Percentiles rank a stretch among this genome's conserved stretches.
Conservation (phyloP, 2,329 filamentous ascomycete species). For the Cylindrodendrum hubeiense region DNA sequence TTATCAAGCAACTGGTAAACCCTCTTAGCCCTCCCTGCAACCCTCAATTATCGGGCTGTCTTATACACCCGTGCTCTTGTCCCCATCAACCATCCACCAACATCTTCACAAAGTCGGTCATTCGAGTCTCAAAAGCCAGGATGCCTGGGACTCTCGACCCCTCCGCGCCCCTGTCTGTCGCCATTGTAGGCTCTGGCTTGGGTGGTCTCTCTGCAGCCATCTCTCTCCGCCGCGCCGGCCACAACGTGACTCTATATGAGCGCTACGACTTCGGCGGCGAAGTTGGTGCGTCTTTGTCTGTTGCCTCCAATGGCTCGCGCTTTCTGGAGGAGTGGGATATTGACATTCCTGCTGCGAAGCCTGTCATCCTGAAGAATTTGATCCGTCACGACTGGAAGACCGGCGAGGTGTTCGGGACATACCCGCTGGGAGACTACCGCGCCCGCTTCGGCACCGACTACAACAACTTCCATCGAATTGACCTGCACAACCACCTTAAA, state of each 20-base stretch:
- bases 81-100: too few relatives aligned
- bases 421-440: slow-evolving; percentile 71
- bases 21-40: too few relatives aligned
- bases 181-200: slow-evolving; percentile 55
- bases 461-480: slow-evolving; percentile 74
- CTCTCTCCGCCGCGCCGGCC: slow-evolving; percentile 55
- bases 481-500: slow-evolving; percentile 73
- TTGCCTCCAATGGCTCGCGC: slow-evolving; percentile 73
- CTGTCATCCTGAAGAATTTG: slow-evolving; percentile 69
- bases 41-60: too few relatives aligned
- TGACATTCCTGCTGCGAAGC: slow-evolving; percentile 69
- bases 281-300: slow-evolving; percentile 72
- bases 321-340: slow-evolving; percentile 74
- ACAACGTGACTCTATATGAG: slow-evolving; percentile 69
- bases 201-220: slow-evolving; percentile 55
- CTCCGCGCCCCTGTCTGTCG: slow-evolving; percentile 46
- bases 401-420: slow-evolving; percentile 69
- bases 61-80: too few relatives aligned
- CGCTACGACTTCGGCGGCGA: slow-evolving; percentile 73
- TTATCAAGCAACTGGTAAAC: too few relatives aligned
- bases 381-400: slow-evolving; percentile 75
- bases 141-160: slow-evolving; percentile 21
- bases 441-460: slow-evolving; percentile 70
- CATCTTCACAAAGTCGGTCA: too few relatives aligned
- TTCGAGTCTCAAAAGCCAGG: neutral